Base-by-base conservation (phyloP, 176 grass and related monocot species). In the sorghum (Sorghum bicolor) region DNA sequence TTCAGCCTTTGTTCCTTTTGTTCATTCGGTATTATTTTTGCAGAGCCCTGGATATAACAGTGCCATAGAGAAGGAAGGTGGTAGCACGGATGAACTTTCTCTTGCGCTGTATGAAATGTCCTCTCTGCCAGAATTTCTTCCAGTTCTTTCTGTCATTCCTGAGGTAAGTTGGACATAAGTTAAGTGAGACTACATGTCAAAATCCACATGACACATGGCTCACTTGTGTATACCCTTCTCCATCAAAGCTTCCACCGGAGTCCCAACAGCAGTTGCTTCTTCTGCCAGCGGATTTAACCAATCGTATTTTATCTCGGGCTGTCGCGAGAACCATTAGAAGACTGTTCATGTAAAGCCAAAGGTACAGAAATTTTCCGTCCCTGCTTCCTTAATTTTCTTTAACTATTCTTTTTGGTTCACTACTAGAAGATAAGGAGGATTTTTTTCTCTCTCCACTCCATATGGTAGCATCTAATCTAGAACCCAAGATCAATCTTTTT, bases 291-390 rank as follows among this genome's bases (percentile, higher is more conserved):
- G 96, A 98, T 87, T 87, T 98, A 76, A 92, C 83, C 20, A 90
- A 85, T 58, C 82, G 86, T 57, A 36, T 96, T 79, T 85, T 96
- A 52, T 94, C 96, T 85, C 87, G 96, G 38, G 89, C 75, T 60
- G 72, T 93, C 64, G 96, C 96, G 75, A 93, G 96, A 87, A 90
- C 96, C 68, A 84, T 98, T 53, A 84, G 93, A 87, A 88, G 80
- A 74, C 75, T 95, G 77, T 90, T 98, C 79, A 82, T 72, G 34
- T 96, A 76, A 86, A 70, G 40, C 62, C 67, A 31, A 60, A 83
- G 66, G 74, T 86, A 52, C 70, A 76, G 3, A 24, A 60, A 9
- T 64, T 70, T 76, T 68, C 2, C 2, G 7, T 75, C 43, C 64
- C 30, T 29, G 20, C 58, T 79, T 73, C 4, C 25, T 37, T n/a